phyloP scores from a whole-genome alignment of 345 rosid species.

The Zanthoxylum bungeanum region DNA sequence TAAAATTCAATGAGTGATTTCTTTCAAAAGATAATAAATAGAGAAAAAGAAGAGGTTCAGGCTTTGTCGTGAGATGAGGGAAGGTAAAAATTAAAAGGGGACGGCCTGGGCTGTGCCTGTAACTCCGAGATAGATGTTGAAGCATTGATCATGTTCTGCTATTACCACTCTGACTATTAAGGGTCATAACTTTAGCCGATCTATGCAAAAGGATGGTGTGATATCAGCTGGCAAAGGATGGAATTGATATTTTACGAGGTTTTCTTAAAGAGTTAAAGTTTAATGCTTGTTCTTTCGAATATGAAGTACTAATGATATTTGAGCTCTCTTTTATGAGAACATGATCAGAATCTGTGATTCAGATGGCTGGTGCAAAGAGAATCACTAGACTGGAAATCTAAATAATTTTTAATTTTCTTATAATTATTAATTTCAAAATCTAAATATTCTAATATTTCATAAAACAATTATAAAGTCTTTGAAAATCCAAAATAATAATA shows the following conservation, averaged over 20 bases:
- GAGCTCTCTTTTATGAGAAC: background rate
- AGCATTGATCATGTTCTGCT: no score
- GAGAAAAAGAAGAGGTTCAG: background rate
- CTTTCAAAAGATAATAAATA: slow-evolving; percentile 8
- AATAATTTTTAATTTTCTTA: no score
- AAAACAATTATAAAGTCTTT: no score
- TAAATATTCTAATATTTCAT: no score
- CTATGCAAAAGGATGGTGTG: no score
- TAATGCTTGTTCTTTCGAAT: background rate
- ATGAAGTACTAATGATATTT: background rate
- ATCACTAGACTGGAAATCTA: background rate
- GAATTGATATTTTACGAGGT: background rate
- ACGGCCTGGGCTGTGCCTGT: background rate
- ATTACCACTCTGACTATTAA: no score
- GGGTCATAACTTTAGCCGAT: no score
- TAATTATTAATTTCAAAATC: no score
- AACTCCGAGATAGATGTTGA: background rate
- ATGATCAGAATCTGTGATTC: slow-evolving; percentile 4
- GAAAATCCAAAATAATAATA: no score
- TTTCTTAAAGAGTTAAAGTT: no score
- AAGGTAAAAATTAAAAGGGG: background rate
- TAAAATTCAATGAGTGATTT: background rate
- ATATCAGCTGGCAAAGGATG: background rate
- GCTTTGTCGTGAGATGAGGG: background rate
- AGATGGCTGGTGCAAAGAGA: slow-evolving; percentile 1